phyloP scores from a whole-genome alignment of 1,139 yeast genomes.

The Pichia sp. region DNA sequence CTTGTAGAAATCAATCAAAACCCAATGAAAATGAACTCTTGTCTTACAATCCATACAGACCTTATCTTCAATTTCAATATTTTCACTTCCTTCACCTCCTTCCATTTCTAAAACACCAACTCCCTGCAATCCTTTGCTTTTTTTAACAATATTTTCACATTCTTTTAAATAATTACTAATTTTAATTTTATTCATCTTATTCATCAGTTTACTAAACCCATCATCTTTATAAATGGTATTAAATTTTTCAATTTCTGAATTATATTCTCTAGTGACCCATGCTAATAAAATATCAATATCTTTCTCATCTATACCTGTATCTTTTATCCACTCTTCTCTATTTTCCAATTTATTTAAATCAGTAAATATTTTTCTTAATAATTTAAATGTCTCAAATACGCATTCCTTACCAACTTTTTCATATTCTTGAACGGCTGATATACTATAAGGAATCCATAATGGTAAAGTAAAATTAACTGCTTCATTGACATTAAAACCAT shows the following conservation, averaged over 20 bases:
- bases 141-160: background rate
- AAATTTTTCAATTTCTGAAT: constrained; percentile 6
- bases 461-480: constrained; percentile 75
- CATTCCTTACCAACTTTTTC: constrained; percentile 48
- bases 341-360: constrained; percentile 14
- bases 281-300: constrained; percentile 1
- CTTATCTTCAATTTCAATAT: constrained; percentile 24
- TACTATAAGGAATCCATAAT: constrained; percentile 62
- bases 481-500: constrained; percentile 73
- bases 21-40: constrained; percentile 30
- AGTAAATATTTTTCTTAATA: constrained; percentile 24
- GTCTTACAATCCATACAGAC: constrained; percentile 30
- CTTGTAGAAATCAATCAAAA: constrained; percentile 25
- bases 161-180: constrained; percentile 6
- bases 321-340: constrained; percentile 9
- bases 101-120: too few relatives aligned
- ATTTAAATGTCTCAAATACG: constrained; percentile 39
- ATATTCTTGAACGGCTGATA: constrained; percentile 52
- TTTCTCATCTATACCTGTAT: constrained; percentile 7
- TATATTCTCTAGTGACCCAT: constrained; percentile 13
- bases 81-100: background rate
- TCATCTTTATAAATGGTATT: background rate
- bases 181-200: background rate
- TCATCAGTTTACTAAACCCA: background rate
- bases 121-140: background rate